These are phyloP conservation scores for Cudoniella acicularis DNA, from an alignment of 495 filamentous ascomycete species.

Conservation along the genomic window DNA sequence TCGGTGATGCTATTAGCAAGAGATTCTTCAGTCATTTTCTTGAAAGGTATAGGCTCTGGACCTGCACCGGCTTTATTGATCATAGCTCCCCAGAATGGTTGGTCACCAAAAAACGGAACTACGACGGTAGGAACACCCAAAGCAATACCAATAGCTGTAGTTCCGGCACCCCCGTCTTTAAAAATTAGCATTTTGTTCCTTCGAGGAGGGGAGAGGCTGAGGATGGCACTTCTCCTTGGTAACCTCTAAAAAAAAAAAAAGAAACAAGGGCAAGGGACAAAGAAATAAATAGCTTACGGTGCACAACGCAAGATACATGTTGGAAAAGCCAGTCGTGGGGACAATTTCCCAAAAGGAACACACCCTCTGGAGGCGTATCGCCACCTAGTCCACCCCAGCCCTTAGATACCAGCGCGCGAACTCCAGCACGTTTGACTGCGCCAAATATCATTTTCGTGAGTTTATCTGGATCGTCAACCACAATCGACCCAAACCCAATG, in stretches of 20 bases:
- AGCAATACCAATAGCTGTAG: conserved; percentile 70
- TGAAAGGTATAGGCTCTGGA: conserved; percentile 69
- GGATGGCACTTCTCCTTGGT: too few species aligned
- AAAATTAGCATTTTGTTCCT: too few species aligned
- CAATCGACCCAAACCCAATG: conserved; percentile 79
- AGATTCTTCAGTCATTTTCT: conserved; percentile 59
- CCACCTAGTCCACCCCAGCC: conserved; percentile 76
- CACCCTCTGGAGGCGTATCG: conserved; percentile 52
- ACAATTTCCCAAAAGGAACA: conserved; percentile 65
- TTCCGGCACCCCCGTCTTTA: conserved; percentile 79
- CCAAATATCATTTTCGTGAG: conserved; percentile 66
- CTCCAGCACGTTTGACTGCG: conserved; percentile 59
- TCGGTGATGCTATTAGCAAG: conserved; percentile 68
- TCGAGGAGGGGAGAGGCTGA: too few species aligned
- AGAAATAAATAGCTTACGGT: too few species aligned
- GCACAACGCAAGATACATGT: conserved; percentile 69
- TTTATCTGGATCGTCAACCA: conserved; percentile 65
- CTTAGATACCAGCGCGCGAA: conserved; percentile 72
- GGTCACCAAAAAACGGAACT: conserved; percentile 83
- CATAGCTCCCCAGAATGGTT: conserved; percentile 80
- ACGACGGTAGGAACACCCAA: conserved; percentile 68
- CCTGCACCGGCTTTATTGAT: conserved; percentile 68
- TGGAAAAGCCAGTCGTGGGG: conserved; percentile 80
- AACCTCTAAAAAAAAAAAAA: too few species aligned
- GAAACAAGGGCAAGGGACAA: too few species aligned